Conservation (phyloP, 208 protist genomes). For the Herpetomonas samuelpessoai region DNA sequence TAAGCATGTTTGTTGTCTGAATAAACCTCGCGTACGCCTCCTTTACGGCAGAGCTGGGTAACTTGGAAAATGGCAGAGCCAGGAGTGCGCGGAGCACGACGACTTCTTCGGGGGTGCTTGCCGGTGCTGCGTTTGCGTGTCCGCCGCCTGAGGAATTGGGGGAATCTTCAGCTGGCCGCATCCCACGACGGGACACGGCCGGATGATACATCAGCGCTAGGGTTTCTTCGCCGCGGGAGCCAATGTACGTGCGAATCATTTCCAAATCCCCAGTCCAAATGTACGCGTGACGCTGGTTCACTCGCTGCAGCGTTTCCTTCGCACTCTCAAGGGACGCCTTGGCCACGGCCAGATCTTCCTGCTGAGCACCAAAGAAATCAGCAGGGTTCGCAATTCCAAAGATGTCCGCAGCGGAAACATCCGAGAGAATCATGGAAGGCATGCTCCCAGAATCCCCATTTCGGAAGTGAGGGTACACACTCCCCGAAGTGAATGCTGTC, state of each 20-base stretch:
- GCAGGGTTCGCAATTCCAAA: not conserved
- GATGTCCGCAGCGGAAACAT: not conserved
- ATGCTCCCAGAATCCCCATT: not conserved
- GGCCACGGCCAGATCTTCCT: constrained; percentile 25
- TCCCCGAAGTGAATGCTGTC: not conserved
- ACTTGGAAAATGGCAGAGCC: constrained; percentile 14
- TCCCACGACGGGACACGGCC: no score
- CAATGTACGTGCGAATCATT: constrained; percentile 28
- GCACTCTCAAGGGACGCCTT: constrained; percentile 20
- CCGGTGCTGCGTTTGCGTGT: no score
- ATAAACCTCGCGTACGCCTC: constrained; percentile 60
- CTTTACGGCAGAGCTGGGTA: constrained; percentile 31
- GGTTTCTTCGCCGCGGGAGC: not conserved
- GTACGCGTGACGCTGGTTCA: constrained; percentile 39
- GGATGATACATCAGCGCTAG: not conserved
- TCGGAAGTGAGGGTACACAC: not conserved
- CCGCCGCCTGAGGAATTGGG: no score
- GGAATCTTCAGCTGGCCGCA: no score
- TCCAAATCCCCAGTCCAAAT: constrained; percentile 46
- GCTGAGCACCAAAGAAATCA: constrained; percentile 24
- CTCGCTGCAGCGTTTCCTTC: constrained; percentile 25
- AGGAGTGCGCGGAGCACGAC: constrained; percentile 15
- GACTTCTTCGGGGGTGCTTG: no score
- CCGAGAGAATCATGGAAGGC: not conserved
- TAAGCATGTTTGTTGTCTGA: constrained; percentile 37